Conservation (phyloP, 2,329 filamentous ascomycete genomes). For the Aspergillaceae sp. region DNA sequence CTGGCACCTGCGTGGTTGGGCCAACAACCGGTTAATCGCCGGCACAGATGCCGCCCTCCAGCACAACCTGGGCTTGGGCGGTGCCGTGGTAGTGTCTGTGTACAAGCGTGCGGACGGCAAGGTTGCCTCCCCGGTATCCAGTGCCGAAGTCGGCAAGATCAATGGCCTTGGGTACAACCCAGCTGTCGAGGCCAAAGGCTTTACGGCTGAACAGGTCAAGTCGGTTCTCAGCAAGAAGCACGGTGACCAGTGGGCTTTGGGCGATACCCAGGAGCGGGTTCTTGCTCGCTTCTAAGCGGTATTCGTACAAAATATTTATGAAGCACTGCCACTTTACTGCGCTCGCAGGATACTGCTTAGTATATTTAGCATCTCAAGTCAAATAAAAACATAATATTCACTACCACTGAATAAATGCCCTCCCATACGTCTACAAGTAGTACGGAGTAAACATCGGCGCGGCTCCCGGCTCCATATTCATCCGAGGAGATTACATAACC, state of each 20-base stretch:
- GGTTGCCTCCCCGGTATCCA: conserved; percentile 51
- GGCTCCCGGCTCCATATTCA: not conserved
- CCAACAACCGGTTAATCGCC: conserved; percentile 70
- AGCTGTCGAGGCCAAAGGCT: conserved; percentile 78
- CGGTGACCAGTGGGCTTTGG: conserved; percentile 65
- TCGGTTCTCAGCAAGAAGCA: conserved; percentile 61
- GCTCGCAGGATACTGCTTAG: too few relatives aligned
- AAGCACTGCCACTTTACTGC: too few relatives aligned
- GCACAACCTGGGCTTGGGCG: conserved; percentile 88
- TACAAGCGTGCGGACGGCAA: conserved; percentile 76
- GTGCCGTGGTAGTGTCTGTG: conserved; percentile 81
- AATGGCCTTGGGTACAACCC: conserved; percentile 83
- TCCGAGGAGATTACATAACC: conserved; percentile 7
- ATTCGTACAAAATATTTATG: not conserved
- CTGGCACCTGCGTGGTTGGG: conserved; percentile 94
- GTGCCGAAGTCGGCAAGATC: conserved; percentile 54
- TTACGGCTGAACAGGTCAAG: conserved; percentile 67
- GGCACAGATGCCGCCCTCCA: conserved; percentile 68
- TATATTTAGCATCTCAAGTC: too few relatives aligned
- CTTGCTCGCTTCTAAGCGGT: conserved; percentile 52
- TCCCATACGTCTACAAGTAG: too few relatives aligned
- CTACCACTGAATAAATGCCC: too few relatives aligned
- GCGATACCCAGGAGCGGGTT: conserved; percentile 67
- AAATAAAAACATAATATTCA: too few relatives aligned
- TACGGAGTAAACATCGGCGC: not conserved